These are phyloP conservation scores for Grigorovia transvaalensis DNA, from an alignment of 805 yeast genomes.

Conservation along the genomic window DNA sequence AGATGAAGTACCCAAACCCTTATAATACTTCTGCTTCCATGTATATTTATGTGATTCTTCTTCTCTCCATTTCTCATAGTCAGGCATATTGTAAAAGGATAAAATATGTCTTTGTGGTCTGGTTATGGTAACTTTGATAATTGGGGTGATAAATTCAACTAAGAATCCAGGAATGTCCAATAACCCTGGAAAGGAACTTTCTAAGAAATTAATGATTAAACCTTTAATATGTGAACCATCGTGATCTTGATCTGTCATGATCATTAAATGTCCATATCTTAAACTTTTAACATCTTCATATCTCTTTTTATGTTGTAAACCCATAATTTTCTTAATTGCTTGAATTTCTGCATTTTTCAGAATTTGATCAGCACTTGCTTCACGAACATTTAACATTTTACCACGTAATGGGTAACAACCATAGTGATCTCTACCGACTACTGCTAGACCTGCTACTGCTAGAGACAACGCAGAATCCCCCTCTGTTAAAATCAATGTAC, in stretches of 20 bases:
- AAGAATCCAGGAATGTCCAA: constrained; percentile 84
- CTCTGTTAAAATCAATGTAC: constrained; percentile 89
- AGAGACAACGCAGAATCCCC: constrained; percentile 92
- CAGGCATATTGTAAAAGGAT: constrained; percentile 90
- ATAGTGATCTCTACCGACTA: constrained; percentile 88
- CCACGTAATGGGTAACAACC: constrained; percentile 96
- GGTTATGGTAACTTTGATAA: constrained; percentile 76
- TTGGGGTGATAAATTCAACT: constrained; percentile 91
- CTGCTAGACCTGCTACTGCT: constrained; percentile 89
- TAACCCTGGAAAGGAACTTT: constrained; percentile 88
- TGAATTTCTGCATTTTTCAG: constrained; percentile 89
- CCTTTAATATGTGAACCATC: constrained; percentile 99
- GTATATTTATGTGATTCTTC: constrained; percentile 61
- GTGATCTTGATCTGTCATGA: constrained; percentile 99
- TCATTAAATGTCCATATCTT: constrained; percentile 94
- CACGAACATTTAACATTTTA: constrained; percentile 88
- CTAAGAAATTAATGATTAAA: constrained; percentile 82
- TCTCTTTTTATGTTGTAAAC: constrained; percentile 82
- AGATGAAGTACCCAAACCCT: constrained; percentile 95
- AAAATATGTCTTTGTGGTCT: constrained; percentile 50
- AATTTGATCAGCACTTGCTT: constrained; percentile 93
- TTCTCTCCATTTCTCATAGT: constrained; percentile 88
- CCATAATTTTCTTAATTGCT: constrained; percentile 90
- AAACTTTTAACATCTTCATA: constrained; percentile 65
- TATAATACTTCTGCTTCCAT: constrained; percentile 92